Evolutionary conservation across 139 green algal genomes (phyloP).

Genomic region (Closterium sp.): DNA sequence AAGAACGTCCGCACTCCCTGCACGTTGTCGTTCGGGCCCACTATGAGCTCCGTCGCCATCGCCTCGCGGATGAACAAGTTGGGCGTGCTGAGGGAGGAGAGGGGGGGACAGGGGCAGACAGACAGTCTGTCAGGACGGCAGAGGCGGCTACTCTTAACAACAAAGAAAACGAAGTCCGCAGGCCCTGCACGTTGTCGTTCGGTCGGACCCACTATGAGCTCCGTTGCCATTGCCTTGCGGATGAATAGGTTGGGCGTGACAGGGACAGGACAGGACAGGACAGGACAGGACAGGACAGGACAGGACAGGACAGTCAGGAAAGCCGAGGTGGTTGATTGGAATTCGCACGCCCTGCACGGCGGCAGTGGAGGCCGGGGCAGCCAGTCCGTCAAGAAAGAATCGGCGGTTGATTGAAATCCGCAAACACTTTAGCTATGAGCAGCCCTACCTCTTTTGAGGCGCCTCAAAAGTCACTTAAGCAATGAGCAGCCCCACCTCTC

Average conservation of each 20-base stretch:
- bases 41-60: conserved; percentile 83
- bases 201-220: conserved; percentile 70
- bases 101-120: neutral
- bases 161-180: neutral
- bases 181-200: conserved; percentile 66
- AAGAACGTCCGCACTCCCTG: conserved; percentile 88
- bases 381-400: neutral
- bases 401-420: too few relatives aligned
- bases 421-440: too few relatives aligned
- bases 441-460: too few relatives aligned
- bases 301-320: neutral
- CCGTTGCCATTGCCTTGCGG: conserved; percentile 86
- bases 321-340: neutral
- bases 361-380: neutral
- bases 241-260: conserved; percentile 78
- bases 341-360: neutral
- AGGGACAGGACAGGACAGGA: neutral
- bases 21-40: conserved; percentile 68
- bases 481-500: too few relatives aligned
- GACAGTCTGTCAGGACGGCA: neutral
- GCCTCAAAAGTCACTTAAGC: too few relatives aligned
- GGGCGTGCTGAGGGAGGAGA: conserved; percentile 53
- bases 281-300: neutral
- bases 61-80: conserved; percentile 88
- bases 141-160: neutral